Evolutionary conservation across 2,329 filamentous ascomycete species (phyloP), one percentile per base, ranked within the genome.

Genomic region (Aureobasidium pullulans): DNA sequence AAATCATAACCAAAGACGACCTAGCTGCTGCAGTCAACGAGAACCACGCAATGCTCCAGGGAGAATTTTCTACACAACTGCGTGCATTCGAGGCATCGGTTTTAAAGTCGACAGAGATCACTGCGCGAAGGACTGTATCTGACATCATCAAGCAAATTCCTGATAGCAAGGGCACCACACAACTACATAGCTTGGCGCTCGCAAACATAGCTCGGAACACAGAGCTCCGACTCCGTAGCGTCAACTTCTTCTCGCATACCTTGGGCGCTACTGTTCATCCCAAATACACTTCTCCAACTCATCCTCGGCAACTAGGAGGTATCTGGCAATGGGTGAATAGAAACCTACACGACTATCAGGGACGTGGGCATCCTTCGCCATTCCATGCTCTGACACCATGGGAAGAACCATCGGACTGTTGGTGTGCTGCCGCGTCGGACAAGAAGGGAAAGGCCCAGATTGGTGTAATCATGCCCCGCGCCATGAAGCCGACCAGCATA

Each of bases 381-480:
- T 37, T 10, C 13, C 71, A 78, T 0, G 90, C 88, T 0, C 77
- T 96, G 2, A 69, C 73, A 1, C 74, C 77, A 3, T 96, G 92
- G 90, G 77, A 85, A 9, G 89, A 96, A 50, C 81, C 87, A 36
- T 89, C 88, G 19, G 89, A 97, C 62, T 95, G 90, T 72, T 97
- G 90, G 88, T 97, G 93, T 71, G 85, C 87, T 4, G 72, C 76
- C 9, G 69, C 71, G 53, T 79, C 77, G 68, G 59, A 63, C 10
- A 74, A 78, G 15, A 77, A 78, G 7, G 78, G 80, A 50, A 83
- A 84, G 39, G 83, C 85, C 1, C 82, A 84, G 57, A 75, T 97
- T 15, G 82, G 81, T 8, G 82, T 95, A 16, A 60, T 67, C 13
- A 67, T 77, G 15, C 62, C 67, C 4, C 66, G 68, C 6, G 64